A percentile compares a stretch with the other conserved stretches of the same genome.
phyloP scores from a whole-genome alignment of 192 early-diverging fungal species.

The Dissophora globulifera region DNA sequence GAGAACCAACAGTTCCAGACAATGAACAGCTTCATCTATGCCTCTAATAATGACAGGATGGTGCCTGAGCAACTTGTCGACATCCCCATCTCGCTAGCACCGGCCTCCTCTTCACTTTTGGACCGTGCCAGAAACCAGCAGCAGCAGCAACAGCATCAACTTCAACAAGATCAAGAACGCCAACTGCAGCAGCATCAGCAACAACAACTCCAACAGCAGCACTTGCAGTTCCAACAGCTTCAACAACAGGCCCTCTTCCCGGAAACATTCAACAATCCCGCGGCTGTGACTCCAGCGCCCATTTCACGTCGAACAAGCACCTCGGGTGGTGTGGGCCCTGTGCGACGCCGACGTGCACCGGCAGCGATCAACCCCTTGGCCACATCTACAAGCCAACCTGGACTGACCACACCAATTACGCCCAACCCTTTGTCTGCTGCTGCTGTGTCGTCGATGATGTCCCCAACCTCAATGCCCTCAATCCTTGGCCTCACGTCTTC shows the following conservation, averaged over 20 bases:
- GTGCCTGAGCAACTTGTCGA: conserved; percentile 44
- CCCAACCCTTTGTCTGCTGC: conserved; percentile 32
- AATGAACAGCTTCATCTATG: conserved; percentile 49
- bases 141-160: conserved; percentile 19
- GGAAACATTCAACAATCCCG: conserved; percentile 17
- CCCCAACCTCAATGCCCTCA: conserved; percentile 40
- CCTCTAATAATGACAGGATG: conserved; percentile 32
- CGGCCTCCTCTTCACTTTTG: conserved; percentile 15
- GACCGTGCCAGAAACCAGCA: conserved; percentile 4
- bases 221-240: conserved; percentile 46
- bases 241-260: conserved; percentile 47
- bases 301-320: conserved; percentile 33
- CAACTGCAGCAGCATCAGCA: conserved; percentile 49
- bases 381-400: conserved; percentile 2
- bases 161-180: conserved; percentile 45
- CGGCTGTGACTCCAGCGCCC: conserved; percentile 5
- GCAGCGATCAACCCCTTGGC: conserved; percentile 24
- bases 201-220: conserved; percentile 45
- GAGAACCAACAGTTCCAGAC: conserved; percentile 40
- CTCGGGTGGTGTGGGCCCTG: conserved; percentile 45
- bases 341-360: conserved; percentile 39
- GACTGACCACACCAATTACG: conserved; percentile 6
- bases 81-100: conserved; percentile 31
- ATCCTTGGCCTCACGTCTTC: conserved; percentile 33
- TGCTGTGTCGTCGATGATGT: conserved; percentile 4